phyloP scores from a whole-genome alignment of 2,329 filamentous ascomycete genomes.

The Ophiostoma australiae region DNA sequence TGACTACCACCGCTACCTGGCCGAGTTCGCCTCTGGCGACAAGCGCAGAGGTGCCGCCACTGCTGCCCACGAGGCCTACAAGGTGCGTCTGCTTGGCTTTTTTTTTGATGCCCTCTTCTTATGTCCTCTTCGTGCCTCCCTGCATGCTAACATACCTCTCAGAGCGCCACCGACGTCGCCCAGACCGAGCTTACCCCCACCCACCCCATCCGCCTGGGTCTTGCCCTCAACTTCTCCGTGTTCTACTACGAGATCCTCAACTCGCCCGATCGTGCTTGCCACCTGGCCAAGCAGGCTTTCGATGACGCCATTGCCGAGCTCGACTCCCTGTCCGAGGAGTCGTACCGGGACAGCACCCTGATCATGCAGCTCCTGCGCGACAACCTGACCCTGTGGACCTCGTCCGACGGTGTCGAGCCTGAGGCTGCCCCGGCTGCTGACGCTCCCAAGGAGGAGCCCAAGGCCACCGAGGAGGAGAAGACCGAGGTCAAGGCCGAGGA shows the following conservation, averaged over 20 bases:
- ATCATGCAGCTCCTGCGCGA: conserved; percentile 99
- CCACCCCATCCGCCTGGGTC: conserved; percentile 86
- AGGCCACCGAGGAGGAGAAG: conserved; percentile 35
- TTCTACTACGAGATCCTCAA: conserved; percentile 80
- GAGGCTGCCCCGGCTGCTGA: conserved; percentile 45
- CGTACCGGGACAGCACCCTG: conserved; percentile 96
- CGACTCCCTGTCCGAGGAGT: conserved; percentile 95
- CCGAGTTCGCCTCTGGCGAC: conserved; percentile 91
- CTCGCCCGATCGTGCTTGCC: conserved; percentile 96
- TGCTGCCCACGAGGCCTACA: conserved; percentile 95
- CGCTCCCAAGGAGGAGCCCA: conserved; percentile 46
- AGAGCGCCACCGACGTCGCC: conserved; percentile 90
- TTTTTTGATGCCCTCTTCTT: background rate
- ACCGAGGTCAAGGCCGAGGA: conserved; percentile 22
- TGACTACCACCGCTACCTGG: conserved; percentile 98
- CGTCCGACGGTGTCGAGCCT: conserved; percentile 77
- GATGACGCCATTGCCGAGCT: conserved; percentile 98
- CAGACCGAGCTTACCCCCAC: conserved; percentile 85
- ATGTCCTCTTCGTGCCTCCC: background rate
- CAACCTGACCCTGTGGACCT: conserved; percentile 97
- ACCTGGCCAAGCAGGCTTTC: conserved; percentile 93
- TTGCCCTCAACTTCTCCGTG: conserved; percentile 65
- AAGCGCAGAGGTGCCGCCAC: conserved; percentile 93
- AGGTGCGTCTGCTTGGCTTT: conserved; percentile 47
- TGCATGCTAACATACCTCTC: conserved; percentile 25